Percentiles rank a stretch among this genome's conserved stretches.
phyloP scores from a whole-genome alignment of 805 yeast genomes.

The Ogataea corticis region DNA sequence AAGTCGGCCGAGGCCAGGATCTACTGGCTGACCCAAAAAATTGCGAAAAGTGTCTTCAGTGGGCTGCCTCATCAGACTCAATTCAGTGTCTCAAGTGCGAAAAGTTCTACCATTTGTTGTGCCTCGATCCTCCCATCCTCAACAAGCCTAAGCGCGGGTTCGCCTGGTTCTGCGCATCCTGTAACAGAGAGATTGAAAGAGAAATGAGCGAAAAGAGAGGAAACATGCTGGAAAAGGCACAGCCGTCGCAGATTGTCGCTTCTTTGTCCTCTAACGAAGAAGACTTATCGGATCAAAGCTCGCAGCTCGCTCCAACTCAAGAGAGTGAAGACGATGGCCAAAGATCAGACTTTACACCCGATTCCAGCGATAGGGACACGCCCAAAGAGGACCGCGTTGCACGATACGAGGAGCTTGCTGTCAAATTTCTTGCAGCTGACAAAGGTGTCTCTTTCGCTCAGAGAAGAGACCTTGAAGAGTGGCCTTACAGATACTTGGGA shows the following conservation, averaged over 20 bases:
- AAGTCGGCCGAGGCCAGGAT: constrained; percentile 62
- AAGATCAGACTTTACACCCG: constrained; percentile 3
- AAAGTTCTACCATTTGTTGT: constrained; percentile 71
- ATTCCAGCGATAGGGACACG: constrained; percentile 1
- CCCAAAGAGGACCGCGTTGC: constrained; percentile 36
- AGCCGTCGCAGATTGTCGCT: constrained; percentile 28
- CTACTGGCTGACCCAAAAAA: constrained; percentile 62
- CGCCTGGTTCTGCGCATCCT: constrained; percentile 85
- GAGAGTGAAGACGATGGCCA: background rate
- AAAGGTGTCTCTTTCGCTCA: constrained; percentile 39
- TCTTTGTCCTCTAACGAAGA: constrained; percentile 7
- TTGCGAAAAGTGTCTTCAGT: constrained; percentile 77
- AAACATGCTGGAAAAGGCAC: constrained; percentile 31
- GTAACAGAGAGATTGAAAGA: constrained; percentile 62
- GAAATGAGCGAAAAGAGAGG: constrained; percentile 39
- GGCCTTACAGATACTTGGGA: constrained; percentile 82
- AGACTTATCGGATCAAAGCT: background rate
- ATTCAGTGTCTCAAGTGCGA: constrained; percentile 80
- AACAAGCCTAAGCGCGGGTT: constrained; percentile 84
- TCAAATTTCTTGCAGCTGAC: constrained; percentile 52
- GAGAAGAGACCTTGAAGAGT: constrained; percentile 62
- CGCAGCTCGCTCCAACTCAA: background rate
- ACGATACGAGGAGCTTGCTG: constrained; percentile 57
- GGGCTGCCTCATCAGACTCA: constrained; percentile 77
- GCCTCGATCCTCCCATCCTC: constrained; percentile 81